phyloP scores from a whole-genome alignment of 1,139 yeast genomes.

The Suhomyces chickasaworum region DNA sequence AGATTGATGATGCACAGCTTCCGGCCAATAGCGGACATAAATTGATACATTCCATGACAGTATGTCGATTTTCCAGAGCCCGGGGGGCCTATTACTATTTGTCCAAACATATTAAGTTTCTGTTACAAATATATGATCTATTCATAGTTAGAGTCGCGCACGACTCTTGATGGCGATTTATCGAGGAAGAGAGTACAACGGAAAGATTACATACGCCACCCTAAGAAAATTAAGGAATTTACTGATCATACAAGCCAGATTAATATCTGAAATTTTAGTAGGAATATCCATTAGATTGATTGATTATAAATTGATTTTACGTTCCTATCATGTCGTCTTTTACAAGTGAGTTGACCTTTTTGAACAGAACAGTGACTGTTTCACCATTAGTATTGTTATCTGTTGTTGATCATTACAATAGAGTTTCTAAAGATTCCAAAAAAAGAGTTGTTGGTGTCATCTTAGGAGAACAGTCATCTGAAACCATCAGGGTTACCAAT shows the following conservation, averaged over 20 bases:
- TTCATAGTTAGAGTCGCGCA: not conserved
- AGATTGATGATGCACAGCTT: constrained; percentile 79
- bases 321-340: constrained; percentile 20
- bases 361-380: constrained; percentile 73
- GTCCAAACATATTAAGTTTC: constrained; percentile 60
- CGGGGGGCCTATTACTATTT: constrained; percentile 95
- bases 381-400: constrained; percentile 95
- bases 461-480: constrained; percentile 72
- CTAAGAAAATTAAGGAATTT: not conserved
- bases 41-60: constrained; percentile 89
- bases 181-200: not conserved
- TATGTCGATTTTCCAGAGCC: constrained; percentile 97
- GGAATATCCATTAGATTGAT: not conserved
- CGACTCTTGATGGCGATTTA: constrained; percentile 3
- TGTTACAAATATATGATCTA: not conserved
- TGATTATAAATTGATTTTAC: not conserved
- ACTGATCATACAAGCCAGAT: not conserved
- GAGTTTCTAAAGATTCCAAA: constrained; percentile 67
- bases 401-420: constrained; percentile 92
- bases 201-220: not conserved
- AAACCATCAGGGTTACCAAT: constrained; percentile 67
- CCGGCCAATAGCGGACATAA: constrained; percentile 90
- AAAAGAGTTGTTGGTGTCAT: constrained; percentile 94
- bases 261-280: not conserved
- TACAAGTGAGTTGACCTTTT: constrained; percentile 37